These are phyloP conservation scores for Myochromella boudieri DNA, from an alignment of 768 basidiomycete genomes.

Conservation along the genomic window DNA sequence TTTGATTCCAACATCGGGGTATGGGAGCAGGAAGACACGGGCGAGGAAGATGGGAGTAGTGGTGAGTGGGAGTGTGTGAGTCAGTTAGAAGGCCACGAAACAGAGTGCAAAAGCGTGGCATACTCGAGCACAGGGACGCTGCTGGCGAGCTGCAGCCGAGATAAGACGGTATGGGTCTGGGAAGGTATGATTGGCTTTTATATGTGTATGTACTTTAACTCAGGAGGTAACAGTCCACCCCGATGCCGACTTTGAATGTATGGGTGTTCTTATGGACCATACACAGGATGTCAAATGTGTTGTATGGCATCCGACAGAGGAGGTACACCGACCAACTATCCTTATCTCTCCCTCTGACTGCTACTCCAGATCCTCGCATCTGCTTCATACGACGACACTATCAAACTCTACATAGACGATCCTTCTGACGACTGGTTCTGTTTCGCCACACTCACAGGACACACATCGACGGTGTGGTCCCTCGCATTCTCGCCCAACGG, in stretches of 20 bases:
- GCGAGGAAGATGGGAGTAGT: conserved; percentile 28
- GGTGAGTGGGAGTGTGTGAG: conserved; percentile 88
- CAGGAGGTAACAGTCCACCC: conserved; percentile 63
- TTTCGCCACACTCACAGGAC: conserved; percentile 78
- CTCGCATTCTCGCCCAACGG: conserved; percentile 80
- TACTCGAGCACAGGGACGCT: conserved; percentile 78
- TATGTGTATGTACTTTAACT: conserved; percentile 4
- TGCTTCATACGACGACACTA: conserved; percentile 94
- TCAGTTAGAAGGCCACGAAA: conserved; percentile 91
- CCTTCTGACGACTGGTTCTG: conserved; percentile 94
- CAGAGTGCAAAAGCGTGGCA: conserved; percentile 91
- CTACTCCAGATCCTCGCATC: conserved; percentile 85
- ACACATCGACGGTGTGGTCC: conserved; percentile 90
- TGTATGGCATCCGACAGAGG: conserved; percentile 93
- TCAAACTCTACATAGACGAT: conserved; percentile 92
- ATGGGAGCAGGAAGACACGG: conserved; percentile 72
- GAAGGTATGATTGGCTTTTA: conserved; percentile 58
- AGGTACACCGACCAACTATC: conserved; percentile 47
- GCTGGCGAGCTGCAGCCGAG: conserved; percentile 92
- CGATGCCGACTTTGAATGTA: conserved; percentile 91
- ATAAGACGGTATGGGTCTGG: conserved; percentile 99
- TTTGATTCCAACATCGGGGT: conserved; percentile 92
- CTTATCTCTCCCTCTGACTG: conserved; percentile 7
- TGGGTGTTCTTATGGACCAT: conserved; percentile 96
- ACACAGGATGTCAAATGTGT: conserved; percentile 95